Percentiles rank a stretch among this genome's conserved stretches.
Conservation (phyloP, 140 eudicot species). For the Oenanthe javanica region DNA sequence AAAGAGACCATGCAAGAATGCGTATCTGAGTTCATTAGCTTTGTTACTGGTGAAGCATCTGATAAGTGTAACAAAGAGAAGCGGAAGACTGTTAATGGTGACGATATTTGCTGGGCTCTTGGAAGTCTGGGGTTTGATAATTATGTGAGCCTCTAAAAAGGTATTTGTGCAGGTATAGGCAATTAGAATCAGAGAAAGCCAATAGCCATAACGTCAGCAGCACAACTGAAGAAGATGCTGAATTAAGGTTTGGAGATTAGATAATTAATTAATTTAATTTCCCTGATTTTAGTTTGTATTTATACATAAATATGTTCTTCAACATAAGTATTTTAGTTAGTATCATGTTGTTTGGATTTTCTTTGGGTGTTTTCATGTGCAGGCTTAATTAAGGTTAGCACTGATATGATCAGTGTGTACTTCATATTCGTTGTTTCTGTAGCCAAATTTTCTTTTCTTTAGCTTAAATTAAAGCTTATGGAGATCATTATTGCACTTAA, state of each 20-base stretch:
- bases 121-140: slow-evolving; percentile 68
- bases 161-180: slow-evolving; percentile 56
- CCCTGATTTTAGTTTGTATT: too few relatives aligned
- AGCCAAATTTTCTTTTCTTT: too few relatives aligned
- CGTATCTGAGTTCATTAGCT: slow-evolving; percentile 76
- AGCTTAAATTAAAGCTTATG: too few relatives aligned
- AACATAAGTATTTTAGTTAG: too few relatives aligned
- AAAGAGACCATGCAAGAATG: slow-evolving; percentile 89
- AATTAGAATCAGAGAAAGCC: slow-evolving; percentile 56
- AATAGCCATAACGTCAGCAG: slow-evolving; percentile 25
- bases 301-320: too few relatives aligned
- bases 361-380: too few relatives aligned
- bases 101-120: slow-evolving; percentile 76
- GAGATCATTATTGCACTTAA: too few relatives aligned
- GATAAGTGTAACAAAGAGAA: slow-evolving; percentile 72
- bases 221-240: background rate
- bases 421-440: too few relatives aligned
- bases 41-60: slow-evolving; percentile 76
- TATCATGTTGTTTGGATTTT: too few relatives aligned
- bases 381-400: too few relatives aligned
- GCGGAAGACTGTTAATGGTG: slow-evolving; percentile 75
- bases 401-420: too few relatives aligned
- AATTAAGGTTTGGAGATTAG: background rate
- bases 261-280: too few relatives aligned
- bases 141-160: slow-evolving; percentile 46